Evolutionary conservation across 257 asterid species (phyloP).

Genomic region (Salvia miltiorrhiza): DNA sequence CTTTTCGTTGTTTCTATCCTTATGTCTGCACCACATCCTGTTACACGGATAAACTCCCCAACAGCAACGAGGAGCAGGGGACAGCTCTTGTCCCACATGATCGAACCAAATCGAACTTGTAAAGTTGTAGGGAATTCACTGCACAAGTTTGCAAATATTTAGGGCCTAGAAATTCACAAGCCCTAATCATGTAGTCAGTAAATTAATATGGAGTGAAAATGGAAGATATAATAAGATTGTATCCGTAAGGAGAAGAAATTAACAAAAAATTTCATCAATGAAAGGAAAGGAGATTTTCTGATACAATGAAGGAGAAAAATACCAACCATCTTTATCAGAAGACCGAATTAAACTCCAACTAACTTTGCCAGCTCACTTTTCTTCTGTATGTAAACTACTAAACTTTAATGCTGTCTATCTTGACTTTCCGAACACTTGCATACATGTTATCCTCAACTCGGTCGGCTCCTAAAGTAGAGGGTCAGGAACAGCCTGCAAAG

Average conservation of each 20-base stretch:
- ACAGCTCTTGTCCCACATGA: constrained; percentile 16
- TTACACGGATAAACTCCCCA: constrained; percentile 1
- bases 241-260: background rate
- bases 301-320: background rate
- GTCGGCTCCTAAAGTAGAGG: constrained; percentile 42
- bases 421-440: constrained; percentile 49
- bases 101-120: background rate
- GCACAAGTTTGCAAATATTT: background rate
- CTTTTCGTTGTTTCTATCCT: constrained; percentile 13
- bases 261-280: background rate
- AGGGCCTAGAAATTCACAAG: background rate
- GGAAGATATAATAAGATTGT: background rate
- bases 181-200: background rate
- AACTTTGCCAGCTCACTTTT: constrained; percentile 24
- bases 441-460: constrained; percentile 50
- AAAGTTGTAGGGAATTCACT: constrained; percentile 2
- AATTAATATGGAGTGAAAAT: background rate
- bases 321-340: background rate
- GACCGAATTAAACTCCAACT: constrained; percentile 26
- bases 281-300: background rate
- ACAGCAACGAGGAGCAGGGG: background rate
- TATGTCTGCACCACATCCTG: background rate
- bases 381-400: constrained; percentile 29
- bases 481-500: background rate
- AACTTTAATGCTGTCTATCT: constrained; percentile 26